phyloP scores from a whole-genome alignment of 2,329 filamentous ascomycete species.

The Dactylellina sp. region DNA sequence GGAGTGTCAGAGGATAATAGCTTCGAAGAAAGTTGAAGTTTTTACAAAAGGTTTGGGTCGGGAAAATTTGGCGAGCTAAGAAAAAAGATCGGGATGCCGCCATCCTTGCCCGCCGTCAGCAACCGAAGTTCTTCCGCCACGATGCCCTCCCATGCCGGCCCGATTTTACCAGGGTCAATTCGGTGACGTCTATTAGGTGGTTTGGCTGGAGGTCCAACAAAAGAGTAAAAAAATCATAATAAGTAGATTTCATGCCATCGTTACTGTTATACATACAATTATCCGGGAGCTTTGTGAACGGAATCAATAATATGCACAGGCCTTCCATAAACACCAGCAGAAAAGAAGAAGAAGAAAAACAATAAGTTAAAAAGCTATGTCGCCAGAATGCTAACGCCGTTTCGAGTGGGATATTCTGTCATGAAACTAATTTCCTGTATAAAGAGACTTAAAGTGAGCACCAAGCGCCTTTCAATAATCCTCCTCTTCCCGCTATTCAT shows the following conservation, averaged over 20 bases:
- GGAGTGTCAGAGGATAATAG: background rate
- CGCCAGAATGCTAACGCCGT: background rate
- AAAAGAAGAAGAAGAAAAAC: conserved; percentile 9
- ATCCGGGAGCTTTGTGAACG: no score
- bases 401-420: background rate
- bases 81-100: conserved; percentile 35
- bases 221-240: conserved; percentile 4
- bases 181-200: no score
- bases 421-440: conserved; percentile 22
- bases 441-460: conserved; percentile 8
- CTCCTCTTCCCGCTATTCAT: background rate
- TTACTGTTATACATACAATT: conserved; percentile 49
- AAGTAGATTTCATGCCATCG: conserved; percentile 32
- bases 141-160: no score
- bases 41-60: conserved; percentile 14
- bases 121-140: conserved; percentile 47
- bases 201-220: background rate
- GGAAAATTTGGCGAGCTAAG: conserved; percentile 38
- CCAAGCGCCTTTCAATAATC: conserved; percentile 4
- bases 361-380: background rate
- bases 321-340: conserved; percentile 10
- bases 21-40: background rate
- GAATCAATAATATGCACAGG: background rate
- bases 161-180: no score
- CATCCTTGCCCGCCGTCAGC: conserved; percentile 21